Conservation (phyloP, 2,329 filamentous ascomycete genomes). For the Alternaria brassicae region DNA sequence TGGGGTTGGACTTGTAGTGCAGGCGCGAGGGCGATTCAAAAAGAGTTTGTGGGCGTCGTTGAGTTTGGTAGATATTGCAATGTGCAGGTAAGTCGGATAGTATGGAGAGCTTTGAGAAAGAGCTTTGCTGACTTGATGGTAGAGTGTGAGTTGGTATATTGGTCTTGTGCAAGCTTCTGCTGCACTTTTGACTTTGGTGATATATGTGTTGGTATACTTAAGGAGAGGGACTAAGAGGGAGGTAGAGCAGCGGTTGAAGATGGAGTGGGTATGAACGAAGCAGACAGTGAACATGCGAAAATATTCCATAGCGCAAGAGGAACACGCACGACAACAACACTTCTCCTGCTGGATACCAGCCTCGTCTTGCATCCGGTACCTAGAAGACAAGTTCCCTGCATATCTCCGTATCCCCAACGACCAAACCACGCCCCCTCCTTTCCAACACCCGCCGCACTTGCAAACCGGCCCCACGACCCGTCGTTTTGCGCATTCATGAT, state of each 20-base stretch:
- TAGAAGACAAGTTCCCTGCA: neutral
- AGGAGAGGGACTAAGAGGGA: constrained; percentile 43
- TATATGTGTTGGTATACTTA: constrained; percentile 39
- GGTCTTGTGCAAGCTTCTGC: constrained; percentile 46
- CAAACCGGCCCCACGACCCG: neutral
- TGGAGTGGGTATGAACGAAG: neutral
- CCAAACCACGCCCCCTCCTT: neutral
- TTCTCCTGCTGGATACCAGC: neutral
- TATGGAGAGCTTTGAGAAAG: neutral
- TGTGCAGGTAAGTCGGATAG: constrained; percentile 40
- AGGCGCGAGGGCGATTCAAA: constrained; percentile 47
- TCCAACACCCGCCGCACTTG: neutral
- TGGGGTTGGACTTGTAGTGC: constrained; percentile 54
- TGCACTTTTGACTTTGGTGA: constrained; percentile 39
- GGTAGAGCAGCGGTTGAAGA: neutral
- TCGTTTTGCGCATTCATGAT: neutral
- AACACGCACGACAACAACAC: neutral
- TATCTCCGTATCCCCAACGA: neutral
- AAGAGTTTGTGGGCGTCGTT: constrained; percentile 45
- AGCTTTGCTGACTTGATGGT: constrained; percentile 8
- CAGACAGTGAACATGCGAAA: neutral
- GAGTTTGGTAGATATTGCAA: constrained; percentile 49
- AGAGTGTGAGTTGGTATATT: constrained; percentile 47
- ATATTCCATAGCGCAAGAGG: neutral
- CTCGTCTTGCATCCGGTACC: neutral